These are phyloP conservation scores for Limnanthes douglasii DNA, from an alignment of 345 rosid genomes.

Conservation along the genomic window DNA sequence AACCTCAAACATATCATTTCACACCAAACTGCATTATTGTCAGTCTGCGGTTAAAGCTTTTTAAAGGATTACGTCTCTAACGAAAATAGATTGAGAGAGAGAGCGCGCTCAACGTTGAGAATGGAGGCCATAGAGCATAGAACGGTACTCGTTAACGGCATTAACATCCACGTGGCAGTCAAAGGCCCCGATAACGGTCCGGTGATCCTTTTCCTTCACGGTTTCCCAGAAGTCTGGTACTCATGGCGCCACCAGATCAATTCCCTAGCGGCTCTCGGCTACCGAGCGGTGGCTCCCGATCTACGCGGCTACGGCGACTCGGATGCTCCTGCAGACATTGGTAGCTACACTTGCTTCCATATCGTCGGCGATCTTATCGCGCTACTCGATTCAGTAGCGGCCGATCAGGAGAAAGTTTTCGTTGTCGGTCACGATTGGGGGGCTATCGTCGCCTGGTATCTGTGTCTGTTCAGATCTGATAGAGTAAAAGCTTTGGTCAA, in stretches of 20 bases:
- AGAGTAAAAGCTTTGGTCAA: conserved; percentile 51
- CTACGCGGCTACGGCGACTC: conserved; percentile 73
- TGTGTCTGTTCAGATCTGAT: conserved; percentile 44
- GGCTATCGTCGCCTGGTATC: conserved; percentile 43
- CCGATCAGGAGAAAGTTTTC: conserved; percentile 24
- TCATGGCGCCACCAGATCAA: conserved; percentile 76
- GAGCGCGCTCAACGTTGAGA: conserved; percentile 7
- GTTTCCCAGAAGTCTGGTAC: conserved; percentile 86
- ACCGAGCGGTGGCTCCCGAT: conserved; percentile 75
- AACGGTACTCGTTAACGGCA: conserved; percentile 40
- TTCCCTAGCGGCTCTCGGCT: conserved; percentile 45
- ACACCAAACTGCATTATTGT: no score
- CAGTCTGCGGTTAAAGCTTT: no score
- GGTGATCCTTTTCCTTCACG: conserved; percentile 51
- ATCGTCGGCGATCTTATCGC: conserved; percentile 45
- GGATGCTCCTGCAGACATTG: conserved; percentile 32
- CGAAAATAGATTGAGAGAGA: no score
- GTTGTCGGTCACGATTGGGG: conserved; percentile 77
- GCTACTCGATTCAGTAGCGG: conserved; percentile 27
- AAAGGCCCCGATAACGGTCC: conserved; percentile 35
- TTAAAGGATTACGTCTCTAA: no score
- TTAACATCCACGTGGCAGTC: conserved; percentile 62
- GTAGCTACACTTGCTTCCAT: conserved; percentile 30
- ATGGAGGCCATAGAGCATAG: conserved; percentile 42
- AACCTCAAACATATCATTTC: no score